Evolutionary conservation across 768 basidiomycete species (phyloP).

Genomic region (Podaxis pistillaris): DNA sequence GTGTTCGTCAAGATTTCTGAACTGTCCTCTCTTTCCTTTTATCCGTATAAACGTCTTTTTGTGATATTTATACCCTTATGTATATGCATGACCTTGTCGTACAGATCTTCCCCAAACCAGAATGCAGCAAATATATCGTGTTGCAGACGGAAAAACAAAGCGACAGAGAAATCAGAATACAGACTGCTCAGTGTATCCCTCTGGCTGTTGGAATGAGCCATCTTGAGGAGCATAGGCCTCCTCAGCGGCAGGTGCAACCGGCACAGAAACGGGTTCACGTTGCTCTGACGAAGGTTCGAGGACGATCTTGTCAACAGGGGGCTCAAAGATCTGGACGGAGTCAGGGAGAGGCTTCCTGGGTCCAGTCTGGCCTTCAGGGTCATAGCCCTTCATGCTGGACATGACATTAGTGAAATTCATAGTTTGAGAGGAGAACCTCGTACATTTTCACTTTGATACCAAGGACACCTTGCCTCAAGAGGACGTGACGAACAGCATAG

Average conservation of each 20-base stretch:
- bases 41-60: not conserved
- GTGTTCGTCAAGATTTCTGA: conserved; percentile 29
- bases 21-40: not conserved
- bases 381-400: conserved; percentile 91
- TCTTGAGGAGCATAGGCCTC: conserved; percentile 50
- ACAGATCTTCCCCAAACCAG: not conserved
- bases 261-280: conserved; percentile 61
- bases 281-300: conserved; percentile 90
- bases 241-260: conserved; percentile 51
- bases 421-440: conserved; percentile 14
- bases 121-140: not conserved
- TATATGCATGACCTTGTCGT: not conserved
- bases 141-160: conserved; percentile 12
- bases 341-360: conserved; percentile 95
- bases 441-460: conserved; percentile 99
- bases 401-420: conserved; percentile 4
- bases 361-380: conserved; percentile 87
- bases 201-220: conserved; percentile 39
- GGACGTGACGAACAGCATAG: conserved; percentile 95
- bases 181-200: conserved; percentile 44
- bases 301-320: conserved; percentile 87
- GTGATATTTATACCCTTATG: not conserved
- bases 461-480: conserved; percentile 97
- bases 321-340: conserved; percentile 86
- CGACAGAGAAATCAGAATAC: conserved; percentile 51